A percentile compares a stretch with the other conserved stretches of the same genome.
Conservation (phyloP, 1,284 basidiomycete genomes). For the Vanrija sp. region DNA sequence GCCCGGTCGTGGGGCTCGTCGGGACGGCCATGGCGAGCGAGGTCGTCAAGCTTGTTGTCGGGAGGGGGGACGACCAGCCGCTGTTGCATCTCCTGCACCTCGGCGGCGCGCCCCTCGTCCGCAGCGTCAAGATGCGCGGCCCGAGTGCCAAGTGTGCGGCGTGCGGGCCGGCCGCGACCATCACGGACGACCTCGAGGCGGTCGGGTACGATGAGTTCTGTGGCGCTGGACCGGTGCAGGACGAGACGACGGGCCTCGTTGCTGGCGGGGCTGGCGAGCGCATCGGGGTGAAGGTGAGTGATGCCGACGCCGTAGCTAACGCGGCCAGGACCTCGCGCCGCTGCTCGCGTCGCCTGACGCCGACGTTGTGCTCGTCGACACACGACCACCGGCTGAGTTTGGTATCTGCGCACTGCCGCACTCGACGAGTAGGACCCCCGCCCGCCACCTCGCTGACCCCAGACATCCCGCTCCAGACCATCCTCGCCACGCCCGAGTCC, state of each 20-base stretch:
- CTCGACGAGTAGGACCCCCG: constrained; percentile 65
- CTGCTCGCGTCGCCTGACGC: not conserved
- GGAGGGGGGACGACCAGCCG: constrained; percentile 58
- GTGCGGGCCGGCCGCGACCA: constrained; percentile 32
- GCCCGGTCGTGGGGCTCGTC: constrained; percentile 83
- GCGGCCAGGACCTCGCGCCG: constrained; percentile 3
- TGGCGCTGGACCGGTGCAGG: constrained; percentile 52
- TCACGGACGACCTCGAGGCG: constrained; percentile 26
- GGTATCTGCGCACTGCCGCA: constrained; percentile 76
- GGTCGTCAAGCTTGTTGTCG: constrained; percentile 75
- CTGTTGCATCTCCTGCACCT: constrained; percentile 31
- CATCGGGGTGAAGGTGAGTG: constrained; percentile 24
- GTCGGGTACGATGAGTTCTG: constrained; percentile 74
- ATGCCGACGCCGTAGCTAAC: not conserved
- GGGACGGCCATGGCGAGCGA: constrained; percentile 89
- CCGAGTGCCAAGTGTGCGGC: constrained; percentile 46
- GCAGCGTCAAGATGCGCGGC: constrained; percentile 71
- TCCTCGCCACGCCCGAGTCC: constrained; percentile 26
- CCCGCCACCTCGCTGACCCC: constrained; percentile 5
- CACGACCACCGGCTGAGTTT: constrained; percentile 75
- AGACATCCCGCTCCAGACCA: constrained; percentile 42
- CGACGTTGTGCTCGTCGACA: constrained; percentile 63
- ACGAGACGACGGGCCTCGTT: constrained; percentile 17
- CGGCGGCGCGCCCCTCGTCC: constrained; percentile 59
- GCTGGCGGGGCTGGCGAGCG: constrained; percentile 42